A percentile compares a stretch with the other conserved stretches of the same genome.
These are phyloP conservation scores for Curvularia verruculosa DNA, from an alignment of 2,329 filamentous ascomycete species.

Conservation along the genomic window DNA sequence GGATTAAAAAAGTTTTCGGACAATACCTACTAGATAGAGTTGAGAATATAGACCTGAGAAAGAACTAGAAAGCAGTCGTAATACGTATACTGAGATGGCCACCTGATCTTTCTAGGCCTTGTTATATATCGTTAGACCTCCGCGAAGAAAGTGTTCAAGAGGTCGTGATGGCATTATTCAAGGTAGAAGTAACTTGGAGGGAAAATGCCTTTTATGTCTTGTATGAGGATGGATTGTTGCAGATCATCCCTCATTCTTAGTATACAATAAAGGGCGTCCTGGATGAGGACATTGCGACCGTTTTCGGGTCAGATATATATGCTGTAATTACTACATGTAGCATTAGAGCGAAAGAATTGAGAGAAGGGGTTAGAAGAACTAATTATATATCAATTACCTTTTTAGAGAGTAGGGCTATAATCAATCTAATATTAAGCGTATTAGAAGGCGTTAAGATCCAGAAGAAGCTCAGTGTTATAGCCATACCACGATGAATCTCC, in stretches of 20 bases:
- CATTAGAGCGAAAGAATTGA: conserved; percentile 1
- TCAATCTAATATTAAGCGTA: not conserved
- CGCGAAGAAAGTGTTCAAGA: conserved; percentile 2
- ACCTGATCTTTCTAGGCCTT: not conserved
- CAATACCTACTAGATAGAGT: not conserved
- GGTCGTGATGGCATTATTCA: conserved; percentile 1
- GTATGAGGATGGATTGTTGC: not conserved
- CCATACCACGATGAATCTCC: not conserved
- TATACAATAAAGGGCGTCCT: conserved; percentile 1
- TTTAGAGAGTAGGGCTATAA: not conserved
- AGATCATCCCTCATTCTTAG: conserved; percentile 2
- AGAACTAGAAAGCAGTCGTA: not conserved
- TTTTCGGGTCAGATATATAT: conserved; percentile 4
- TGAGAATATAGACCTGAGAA: not conserved
- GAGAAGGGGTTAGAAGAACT: not conserved
- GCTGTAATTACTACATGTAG: conserved; percentile 2
- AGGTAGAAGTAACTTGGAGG: conserved; percentile 1
- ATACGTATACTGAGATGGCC: not conserved
- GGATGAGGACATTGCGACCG: not conserved
- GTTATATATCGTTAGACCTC: not conserved
- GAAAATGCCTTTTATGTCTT: not conserved
- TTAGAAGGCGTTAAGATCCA: not conserved
- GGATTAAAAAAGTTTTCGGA: not conserved
- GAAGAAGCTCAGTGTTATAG: not conserved
- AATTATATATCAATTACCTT: conserved; percentile 3